Percentiles rank a stretch among this genome's conserved stretches.
Conservation (phyloP, 176 grass and related monocot genomes). For the Carex littledalei region DNA sequence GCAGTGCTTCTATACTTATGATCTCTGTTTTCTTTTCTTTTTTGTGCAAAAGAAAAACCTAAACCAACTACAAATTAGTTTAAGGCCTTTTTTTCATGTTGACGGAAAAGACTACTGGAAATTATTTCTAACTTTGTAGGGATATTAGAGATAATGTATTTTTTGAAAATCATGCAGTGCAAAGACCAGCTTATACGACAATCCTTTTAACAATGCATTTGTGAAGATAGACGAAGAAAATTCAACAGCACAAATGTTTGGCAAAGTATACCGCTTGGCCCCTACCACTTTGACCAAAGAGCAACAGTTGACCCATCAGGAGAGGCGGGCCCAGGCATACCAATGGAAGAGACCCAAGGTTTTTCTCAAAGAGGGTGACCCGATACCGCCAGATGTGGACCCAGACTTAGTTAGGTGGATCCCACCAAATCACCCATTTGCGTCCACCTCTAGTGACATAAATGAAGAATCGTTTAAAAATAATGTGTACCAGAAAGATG, state of each 20-base stretch:
- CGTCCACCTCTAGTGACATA: conserved; percentile 64
- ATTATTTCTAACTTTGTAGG: background rate
- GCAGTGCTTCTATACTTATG: background rate
- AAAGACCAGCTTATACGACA: conserved; percentile 49
- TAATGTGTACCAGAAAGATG: conserved; percentile 90
- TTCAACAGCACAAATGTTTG: conserved; percentile 86
- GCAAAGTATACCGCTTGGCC: conserved; percentile 78
- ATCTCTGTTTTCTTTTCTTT: background rate
- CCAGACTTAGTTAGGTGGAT: conserved; percentile 90
- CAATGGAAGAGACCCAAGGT: conserved; percentile 89
- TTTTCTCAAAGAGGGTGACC: conserved; percentile 96
- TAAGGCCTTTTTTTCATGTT: background rate
- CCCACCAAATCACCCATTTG: conserved; percentile 85
- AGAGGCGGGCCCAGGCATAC: conserved; percentile 72
- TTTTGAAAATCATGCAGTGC: conserved; percentile 42
- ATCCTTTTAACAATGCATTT: conserved; percentile 90
- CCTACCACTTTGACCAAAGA: conserved; percentile 74
- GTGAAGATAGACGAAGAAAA: conserved; percentile 60
- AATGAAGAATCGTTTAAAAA: conserved; percentile 69
- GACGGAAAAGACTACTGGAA: background rate
- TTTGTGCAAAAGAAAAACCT: background rate
- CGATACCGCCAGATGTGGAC: conserved; percentile 72
- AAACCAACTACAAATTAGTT: background rate
- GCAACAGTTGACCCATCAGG: conserved; percentile 72
- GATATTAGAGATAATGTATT: background rate